Conservation (phyloP, 257 asterid species). For the Solanum pinnatisectum region DNA sequence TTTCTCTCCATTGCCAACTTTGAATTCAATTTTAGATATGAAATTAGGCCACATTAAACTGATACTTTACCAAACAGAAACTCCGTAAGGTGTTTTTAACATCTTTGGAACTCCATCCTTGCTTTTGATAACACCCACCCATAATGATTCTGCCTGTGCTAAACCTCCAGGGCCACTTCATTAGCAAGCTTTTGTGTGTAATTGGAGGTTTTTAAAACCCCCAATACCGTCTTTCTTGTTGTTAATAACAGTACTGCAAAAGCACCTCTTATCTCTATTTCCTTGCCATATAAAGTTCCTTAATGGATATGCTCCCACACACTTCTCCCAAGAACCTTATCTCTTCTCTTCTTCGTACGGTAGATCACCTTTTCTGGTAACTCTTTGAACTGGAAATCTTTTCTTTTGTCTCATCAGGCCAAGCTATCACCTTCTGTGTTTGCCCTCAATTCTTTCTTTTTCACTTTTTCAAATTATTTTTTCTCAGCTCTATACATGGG, state of each 20-base stretch:
- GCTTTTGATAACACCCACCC: neutral
- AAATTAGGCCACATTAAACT: neutral
- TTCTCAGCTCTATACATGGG: neutral
- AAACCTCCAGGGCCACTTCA: neutral
- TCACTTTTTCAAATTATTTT: too few relatives aligned
- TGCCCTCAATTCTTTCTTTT: neutral
- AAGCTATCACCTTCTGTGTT: neutral
- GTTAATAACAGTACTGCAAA: neutral
- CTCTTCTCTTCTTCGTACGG: neutral
- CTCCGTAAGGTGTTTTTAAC: neutral
- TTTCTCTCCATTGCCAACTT: neutral
- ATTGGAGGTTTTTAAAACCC: neutral
- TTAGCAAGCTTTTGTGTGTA: neutral
- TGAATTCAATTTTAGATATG: neutral
- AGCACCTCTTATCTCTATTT: neutral
- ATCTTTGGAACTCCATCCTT: neutral
- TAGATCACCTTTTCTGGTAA: neutral
- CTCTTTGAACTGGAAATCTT: neutral
- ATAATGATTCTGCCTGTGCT: neutral
- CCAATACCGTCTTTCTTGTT: neutral
- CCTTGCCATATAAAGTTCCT: neutral
- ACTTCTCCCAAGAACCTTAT: neutral
- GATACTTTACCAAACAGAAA: neutral
- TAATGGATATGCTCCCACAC: neutral
- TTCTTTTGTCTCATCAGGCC: neutral